Evolutionary conservation across 352 stramenopile species (phyloP).

Genomic region (Globisporangium rhizosaccharum): DNA sequence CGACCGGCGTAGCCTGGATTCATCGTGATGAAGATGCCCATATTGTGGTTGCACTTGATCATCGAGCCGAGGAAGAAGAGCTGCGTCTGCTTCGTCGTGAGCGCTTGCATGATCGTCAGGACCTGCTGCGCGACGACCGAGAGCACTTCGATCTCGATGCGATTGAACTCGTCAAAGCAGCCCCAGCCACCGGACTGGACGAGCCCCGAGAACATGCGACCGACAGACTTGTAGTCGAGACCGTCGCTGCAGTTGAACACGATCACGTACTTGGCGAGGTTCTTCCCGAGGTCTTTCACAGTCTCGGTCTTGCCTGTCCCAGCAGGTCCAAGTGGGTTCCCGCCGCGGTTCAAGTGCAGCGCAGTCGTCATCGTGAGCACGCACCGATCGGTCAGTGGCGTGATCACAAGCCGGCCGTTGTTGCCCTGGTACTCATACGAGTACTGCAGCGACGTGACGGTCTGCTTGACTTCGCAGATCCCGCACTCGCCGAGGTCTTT

Average conservation of each 20-base stretch:
- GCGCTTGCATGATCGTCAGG: slow-evolving; percentile 86
- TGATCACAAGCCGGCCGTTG: slow-evolving; percentile 90
- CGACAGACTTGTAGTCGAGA: slow-evolving; percentile 93
- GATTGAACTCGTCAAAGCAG: slow-evolving; percentile 95
- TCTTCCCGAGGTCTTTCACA: slow-evolving; percentile 92
- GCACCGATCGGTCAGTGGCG: slow-evolving; percentile 90
- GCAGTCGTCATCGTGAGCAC: slow-evolving; percentile 92
- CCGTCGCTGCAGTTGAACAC: slow-evolving; percentile 95
- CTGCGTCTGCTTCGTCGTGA: slow-evolving; percentile 63
- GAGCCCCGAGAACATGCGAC: slow-evolving; percentile 90
- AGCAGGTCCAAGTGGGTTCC: slow-evolving; percentile 88
- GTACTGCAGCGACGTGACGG: slow-evolving; percentile 79
- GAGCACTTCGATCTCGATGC: slow-evolving; percentile 94
- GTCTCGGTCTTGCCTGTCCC: slow-evolving; percentile 94
- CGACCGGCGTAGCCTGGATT: slow-evolving; percentile 89
- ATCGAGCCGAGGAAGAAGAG: slow-evolving; percentile 83
- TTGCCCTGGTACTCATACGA: slow-evolving; percentile 87
- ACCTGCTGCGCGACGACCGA: slow-evolving; percentile 92
- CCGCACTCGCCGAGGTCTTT: slow-evolving; percentile 76
- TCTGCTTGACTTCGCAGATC: slow-evolving; percentile 86
- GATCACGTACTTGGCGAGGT: slow-evolving; percentile 92
- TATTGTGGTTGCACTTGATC: slow-evolving; percentile 86
- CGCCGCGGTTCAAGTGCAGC: slow-evolving; percentile 88
- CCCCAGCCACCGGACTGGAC: slow-evolving; percentile 91
- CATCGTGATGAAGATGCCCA: slow-evolving; percentile 93